Conservation (phyloP, 495 filamentous ascomycete species). For the Xylaria scruposa region DNA sequence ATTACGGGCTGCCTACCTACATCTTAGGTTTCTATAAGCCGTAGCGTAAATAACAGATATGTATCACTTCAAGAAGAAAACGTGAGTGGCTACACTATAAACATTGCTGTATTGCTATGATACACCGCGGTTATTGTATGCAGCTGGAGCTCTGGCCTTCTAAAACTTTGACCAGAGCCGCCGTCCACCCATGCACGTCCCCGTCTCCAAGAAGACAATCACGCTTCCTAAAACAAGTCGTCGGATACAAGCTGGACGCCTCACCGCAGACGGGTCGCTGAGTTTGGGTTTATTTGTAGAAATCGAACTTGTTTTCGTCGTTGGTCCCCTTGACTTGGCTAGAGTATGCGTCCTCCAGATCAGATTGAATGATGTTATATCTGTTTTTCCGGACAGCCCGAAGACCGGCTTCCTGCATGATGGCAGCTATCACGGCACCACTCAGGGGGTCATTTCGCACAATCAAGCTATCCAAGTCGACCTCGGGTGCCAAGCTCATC, state of each 20-base stretch:
- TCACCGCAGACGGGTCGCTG: neutral
- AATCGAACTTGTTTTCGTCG: conserved; percentile 80
- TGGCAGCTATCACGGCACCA: conserved; percentile 95
- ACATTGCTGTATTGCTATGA: conserved; percentile 23
- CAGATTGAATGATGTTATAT: conserved; percentile 97
- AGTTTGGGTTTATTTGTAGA: conserved; percentile 59
- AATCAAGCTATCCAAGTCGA: conserved; percentile 94
- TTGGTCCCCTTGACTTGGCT: conserved; percentile 90
- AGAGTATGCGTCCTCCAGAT: conserved; percentile 94
- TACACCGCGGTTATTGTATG: conserved; percentile 13
- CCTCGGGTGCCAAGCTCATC: conserved; percentile 96
- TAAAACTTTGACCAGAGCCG: neutral
- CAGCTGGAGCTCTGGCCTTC: conserved; percentile 1
- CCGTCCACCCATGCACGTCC: neutral
- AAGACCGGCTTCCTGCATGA: conserved; percentile 98
- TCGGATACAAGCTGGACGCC: neutral
- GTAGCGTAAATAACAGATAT: neutral
- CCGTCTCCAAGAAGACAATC: neutral
- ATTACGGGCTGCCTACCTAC: neutral
- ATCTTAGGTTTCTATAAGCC: neutral
- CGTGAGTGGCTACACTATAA: neutral
- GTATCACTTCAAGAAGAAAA: neutral
- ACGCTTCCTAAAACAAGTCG: too few species aligned
- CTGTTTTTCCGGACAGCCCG: conserved; percentile 96
- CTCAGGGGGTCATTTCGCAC: conserved; percentile 94